phyloP scores from a whole-genome alignment of 2,329 filamentous ascomycete genomes.

The Proliferodiscus dingleyae region DNA sequence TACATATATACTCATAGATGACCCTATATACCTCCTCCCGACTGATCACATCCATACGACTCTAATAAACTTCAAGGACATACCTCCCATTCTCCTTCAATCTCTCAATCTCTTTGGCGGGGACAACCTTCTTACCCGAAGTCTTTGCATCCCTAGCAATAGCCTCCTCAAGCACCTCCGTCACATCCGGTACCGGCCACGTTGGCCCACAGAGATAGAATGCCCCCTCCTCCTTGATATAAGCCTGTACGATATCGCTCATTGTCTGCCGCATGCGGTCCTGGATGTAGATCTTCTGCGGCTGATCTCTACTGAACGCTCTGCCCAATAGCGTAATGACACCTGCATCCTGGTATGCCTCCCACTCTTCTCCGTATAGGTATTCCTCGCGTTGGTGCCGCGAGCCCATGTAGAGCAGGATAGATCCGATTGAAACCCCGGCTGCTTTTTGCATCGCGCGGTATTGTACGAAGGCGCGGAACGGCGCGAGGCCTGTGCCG shows the following conservation, averaged over 20 bases:
- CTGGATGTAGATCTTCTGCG: constrained; percentile 99
- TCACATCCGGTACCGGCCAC: constrained; percentile 97
- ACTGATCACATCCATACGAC: no score
- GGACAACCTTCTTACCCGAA: constrained; percentile 74
- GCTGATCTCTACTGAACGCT: constrained; percentile 94
- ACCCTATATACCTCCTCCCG: no score
- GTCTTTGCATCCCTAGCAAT: constrained; percentile 70
- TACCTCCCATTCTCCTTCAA: constrained; percentile 93
- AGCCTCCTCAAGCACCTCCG: constrained; percentile 87
- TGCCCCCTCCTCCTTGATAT: constrained; percentile 79
- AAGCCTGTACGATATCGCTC: constrained; percentile 75
- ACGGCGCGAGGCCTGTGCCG: constrained; percentile 96
- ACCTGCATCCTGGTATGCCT: constrained; percentile 91
- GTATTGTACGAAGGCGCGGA: constrained; percentile 98
- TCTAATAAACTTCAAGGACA: constrained; percentile 94
- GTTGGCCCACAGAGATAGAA: constrained; percentile 98
- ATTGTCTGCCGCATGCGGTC: constrained; percentile 92
- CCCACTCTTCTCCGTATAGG: constrained; percentile 98
- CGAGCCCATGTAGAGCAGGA: constrained; percentile 93
- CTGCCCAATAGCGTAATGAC: constrained; percentile 91
- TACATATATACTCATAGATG: neutral
- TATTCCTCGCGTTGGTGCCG: constrained; percentile 98
- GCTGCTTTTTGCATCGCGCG: constrained; percentile 97
- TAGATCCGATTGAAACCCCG: constrained; percentile 88
- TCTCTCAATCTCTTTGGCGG: constrained; percentile 88